phyloP scores from a whole-genome alignment of 164 flowering plant species.

The Stephania cephalantha region DNA sequence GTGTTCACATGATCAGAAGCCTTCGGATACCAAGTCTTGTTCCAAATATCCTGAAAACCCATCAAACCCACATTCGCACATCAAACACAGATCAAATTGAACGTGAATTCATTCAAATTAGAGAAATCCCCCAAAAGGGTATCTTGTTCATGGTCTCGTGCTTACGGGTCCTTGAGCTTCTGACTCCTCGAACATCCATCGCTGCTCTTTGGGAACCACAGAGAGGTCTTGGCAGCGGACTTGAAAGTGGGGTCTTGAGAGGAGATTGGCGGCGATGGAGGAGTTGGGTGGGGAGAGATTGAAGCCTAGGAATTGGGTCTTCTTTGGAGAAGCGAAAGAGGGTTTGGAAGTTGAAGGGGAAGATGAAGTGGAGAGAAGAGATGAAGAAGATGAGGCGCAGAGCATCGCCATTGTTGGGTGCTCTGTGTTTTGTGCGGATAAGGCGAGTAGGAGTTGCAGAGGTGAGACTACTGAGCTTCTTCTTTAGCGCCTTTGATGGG shows the following conservation, averaged over 20 bases:
- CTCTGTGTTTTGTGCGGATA: neutral
- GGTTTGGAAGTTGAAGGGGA: slow-evolving; percentile 20
- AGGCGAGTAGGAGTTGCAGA: neutral
- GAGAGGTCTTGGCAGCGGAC: slow-evolving; percentile 36
- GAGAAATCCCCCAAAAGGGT: slow-evolving; percentile 3
- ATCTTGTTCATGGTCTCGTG: neutral
- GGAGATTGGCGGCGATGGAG: slow-evolving; percentile 2
- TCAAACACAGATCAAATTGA: neutral
- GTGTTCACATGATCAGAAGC: slow-evolving; percentile 77
- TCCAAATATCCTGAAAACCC: slow-evolving; percentile 80
- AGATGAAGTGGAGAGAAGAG: slow-evolving; percentile 14
- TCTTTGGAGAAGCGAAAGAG: slow-evolving; percentile 11
- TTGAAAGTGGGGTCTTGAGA: slow-evolving; percentile 11
- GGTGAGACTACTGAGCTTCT: too few relatives aligned
- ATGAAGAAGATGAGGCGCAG: slow-evolving; percentile 15
- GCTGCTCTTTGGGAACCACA: slow-evolving; percentile 51
- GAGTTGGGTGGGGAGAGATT: slow-evolving; percentile 20
- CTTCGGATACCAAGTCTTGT: slow-evolving; percentile 94
- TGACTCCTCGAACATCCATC: slow-evolving; percentile 70
- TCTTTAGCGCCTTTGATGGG: too few relatives aligned
- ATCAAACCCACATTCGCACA: neutral
- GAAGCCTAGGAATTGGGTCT: slow-evolving; percentile 39
- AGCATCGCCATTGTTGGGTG: slow-evolving; percentile 24
- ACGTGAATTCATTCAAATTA: slow-evolving; percentile 3
- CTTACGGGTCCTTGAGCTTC: slow-evolving; percentile 55